These are phyloP conservation scores for Beauveria asiatica DNA, from an alignment of 2,329 filamentous ascomycete genomes.

Conservation along the genomic window DNA sequence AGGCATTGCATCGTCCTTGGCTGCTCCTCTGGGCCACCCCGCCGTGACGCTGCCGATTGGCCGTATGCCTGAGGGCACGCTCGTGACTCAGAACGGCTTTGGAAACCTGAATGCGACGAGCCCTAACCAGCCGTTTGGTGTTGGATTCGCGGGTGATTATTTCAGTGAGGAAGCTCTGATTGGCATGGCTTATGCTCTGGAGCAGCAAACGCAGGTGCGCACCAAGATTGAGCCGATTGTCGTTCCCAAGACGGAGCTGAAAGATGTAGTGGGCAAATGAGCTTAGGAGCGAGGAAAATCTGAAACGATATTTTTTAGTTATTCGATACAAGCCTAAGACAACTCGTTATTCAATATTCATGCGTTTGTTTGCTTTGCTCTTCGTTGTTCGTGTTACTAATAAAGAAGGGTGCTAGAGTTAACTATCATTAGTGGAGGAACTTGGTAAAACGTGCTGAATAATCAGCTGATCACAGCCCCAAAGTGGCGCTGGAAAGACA, in stretches of 20 bases:
- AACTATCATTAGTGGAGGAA: background rate
- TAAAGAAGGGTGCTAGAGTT: too few species aligned
- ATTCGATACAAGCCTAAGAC: background rate
- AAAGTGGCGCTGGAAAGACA: too few species aligned
- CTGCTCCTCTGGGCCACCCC: constrained; percentile 50
- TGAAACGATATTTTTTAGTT: background rate
- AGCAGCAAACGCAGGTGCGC: constrained; percentile 42
- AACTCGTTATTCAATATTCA: background rate
- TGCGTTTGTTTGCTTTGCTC: too few species aligned
- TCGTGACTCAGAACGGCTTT: constrained; percentile 34
- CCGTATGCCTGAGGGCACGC: constrained; percentile 42
- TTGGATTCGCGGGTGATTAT: constrained; percentile 50
- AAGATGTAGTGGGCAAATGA: constrained; percentile 15
- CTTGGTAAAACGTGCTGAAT: background rate
- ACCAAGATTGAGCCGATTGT: constrained; percentile 21
- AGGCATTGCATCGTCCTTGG: constrained; percentile 32
- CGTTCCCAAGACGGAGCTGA: constrained; percentile 24
- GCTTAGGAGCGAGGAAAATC: background rate
- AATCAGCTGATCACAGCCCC: background rate
- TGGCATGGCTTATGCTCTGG: constrained; percentile 59
- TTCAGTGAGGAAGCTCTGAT: constrained; percentile 55
- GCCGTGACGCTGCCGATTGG: constrained; percentile 55
- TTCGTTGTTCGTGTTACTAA: too few species aligned
- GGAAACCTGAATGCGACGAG: constrained; percentile 43
- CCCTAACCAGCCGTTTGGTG: constrained; percentile 52